Base-by-base conservation (phyloP, 2,329 filamentous ascomycete species). In the Penicillium digitatum region DNA sequence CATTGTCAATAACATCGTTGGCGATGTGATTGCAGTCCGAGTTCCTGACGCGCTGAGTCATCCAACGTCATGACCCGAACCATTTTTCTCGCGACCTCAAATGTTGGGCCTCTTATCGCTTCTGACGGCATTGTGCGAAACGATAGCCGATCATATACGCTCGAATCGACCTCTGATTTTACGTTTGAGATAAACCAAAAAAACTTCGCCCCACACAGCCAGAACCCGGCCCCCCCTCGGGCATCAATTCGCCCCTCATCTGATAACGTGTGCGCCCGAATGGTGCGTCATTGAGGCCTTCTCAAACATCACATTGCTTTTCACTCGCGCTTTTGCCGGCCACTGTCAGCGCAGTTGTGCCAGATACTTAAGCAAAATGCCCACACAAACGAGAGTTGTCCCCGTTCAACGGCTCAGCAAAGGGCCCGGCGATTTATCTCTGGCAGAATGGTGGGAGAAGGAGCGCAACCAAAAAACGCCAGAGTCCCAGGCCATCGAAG, bases 401-500 rank as follows among this genome's bases (percentile, higher is more conserved):
- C 67, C 74, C 10, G 73, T 76, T 20, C 68, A 70, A 32, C 66
- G 69, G 50, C 64, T 76, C 26, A 75, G 71, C 61, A 54, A 71
- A 44, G 68, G 64, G 11, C 72, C 67, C 16, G 67, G 66, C 22
- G 58, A 65, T 38, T 62, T 66, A 29, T 68, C 73, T 14, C 60
- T 76, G 26, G 59, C 71, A 7, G 68, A 72, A 60, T 74, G 71
- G 71, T 76, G 74, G 74, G 65, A 65, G 10, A 66, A 59, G 16
- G 74, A 75, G 57, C 63, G 66, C 48, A 60, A 60, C n/a, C 62
- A 61, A 27, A 62, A 68, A 12, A 79, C 76, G 3, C 58, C 69
- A 2, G 81, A 83, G 62, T 75, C 77, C 3, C 72, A 77, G 34
- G 74, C 79, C 54, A 79, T 95, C 35, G 74, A 78, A 55, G 76